Base-by-base conservation (phyloP, 192 early-diverging fungal species). In the Spizellomyces sp. region DNA sequence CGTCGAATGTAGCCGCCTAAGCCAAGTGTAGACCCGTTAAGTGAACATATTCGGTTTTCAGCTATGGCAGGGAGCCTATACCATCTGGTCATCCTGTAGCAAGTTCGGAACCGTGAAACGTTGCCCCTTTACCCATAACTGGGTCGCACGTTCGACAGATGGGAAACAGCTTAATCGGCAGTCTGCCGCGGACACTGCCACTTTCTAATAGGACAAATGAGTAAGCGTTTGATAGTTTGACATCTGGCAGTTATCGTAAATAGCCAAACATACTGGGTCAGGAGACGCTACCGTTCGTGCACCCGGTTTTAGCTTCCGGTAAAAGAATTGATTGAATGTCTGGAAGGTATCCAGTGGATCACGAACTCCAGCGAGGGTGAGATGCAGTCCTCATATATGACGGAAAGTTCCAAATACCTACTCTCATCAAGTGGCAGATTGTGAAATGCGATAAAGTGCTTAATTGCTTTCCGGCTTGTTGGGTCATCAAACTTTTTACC, bases 321-420 rank as follows among this genome's bases (percentile, higher is more conserved):
- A 93, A 73, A 93, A 94, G 80, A 94, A 94, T 75, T 93, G 88
- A 77, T 94, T 94, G 69, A 94, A 93, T 45, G 78, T 93, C 41
- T 83, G 80, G 61, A 90, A 94, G 45, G 73, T 82, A 17, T 86
- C 77, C 36, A 92, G 54, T 6, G 93, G 90, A 7, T 91, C 84
- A 2, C 88, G 65, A 5, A 94, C 79, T 76, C 19, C 14, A 61
- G 14, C 50, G 17, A 54, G 4, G 4, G 2, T 54, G 12, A 54
- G 59, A 5, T 61, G 36, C 42, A 14, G 36, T 61, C 59, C 17
- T 36, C 59, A 61, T 41, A 6, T 10, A 52, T 21, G 12, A 55
- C 17, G 14, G 41, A 3, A 19, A 2, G 44, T 66, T n/a, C 5
- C 9, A 14, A 46, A 2, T 8, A 12, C 67, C 46, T 57, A 74